Base-by-base conservation (phyloP, 2,329 filamentous ascomycete species). In the Pleurostoma richardsiae region DNA sequence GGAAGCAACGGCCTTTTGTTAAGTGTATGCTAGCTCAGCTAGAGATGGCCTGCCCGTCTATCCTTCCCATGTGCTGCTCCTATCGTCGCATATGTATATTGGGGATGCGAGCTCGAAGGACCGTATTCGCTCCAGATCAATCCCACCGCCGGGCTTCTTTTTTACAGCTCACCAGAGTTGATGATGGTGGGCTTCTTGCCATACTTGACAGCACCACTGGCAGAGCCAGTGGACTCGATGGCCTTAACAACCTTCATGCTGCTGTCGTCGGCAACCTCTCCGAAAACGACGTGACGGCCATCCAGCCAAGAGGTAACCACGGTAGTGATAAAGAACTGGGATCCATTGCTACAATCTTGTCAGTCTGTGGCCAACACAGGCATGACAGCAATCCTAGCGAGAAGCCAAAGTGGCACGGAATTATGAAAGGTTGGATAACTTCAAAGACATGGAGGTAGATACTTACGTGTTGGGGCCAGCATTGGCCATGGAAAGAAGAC, bases 241-340 rank as follows among this genome's bases (percentile, higher is more conserved):
- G 79, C 72, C 71, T 72, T 77, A 67, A 86, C 80, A 48, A 83
- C 54, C 30, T 68, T 60, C 66, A 81, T 56, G 48, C 71, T 74
- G 40, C 67, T 55, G 1, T 66, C 50, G 52, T 77, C 74, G 49
- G 72, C 72, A 41, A 91, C 86, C 73, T 88, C 76, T 65, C 88
- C 89, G 72, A 91, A 91, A 65, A 90, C 87, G 69, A 90, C 86
- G 78, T 94, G 88, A 68, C 86, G 86, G 64, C 81, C 82, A 67
- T 94, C 80, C 58, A 94, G 78, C 79, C 95, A 95, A 47, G 85
- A 84, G 51, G 94, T 97, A 50, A 84, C 79, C 43, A 95, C 90
- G 47, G 92, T 97, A 61, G 92, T 97, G 66, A 97, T 76, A 79
- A 97, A 97, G 80, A 97, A 97, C 72, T 97, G 92, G 44, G 89